Evolutionary conservation across 768 basidiomycete species (phyloP).

Genomic region (Xanthoconium stramineum): DNA sequence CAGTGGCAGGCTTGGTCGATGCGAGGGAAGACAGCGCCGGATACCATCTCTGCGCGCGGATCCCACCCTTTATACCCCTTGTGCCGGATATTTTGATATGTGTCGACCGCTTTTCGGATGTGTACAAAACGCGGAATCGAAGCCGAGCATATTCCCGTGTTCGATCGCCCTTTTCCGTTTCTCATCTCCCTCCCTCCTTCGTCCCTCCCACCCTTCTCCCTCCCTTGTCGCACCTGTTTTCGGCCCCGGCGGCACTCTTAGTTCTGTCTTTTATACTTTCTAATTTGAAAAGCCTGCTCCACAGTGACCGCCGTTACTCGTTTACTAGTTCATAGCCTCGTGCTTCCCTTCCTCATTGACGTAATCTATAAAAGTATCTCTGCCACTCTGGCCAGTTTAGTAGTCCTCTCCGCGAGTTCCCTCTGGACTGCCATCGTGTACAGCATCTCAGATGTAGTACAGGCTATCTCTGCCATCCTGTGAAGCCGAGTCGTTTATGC

Average conservation of each 20-base stretch:
- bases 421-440: not conserved
- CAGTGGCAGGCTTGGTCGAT: not conserved
- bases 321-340: not conserved
- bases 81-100: conserved; percentile 14
- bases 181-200: not conserved
- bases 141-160: conserved; percentile 18
- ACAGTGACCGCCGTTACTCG: not conserved
- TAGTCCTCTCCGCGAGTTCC: not conserved
- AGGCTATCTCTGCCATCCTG: not conserved
- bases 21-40: not conserved
- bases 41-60: conserved; percentile 1
- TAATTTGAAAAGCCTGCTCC: not conserved
- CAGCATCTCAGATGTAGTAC: not conserved
- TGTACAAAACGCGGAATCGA: conserved; percentile 17
- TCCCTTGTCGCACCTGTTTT: not conserved
- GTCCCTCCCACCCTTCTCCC: not conserved
- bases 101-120: conserved; percentile 16
- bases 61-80: conserved; percentile 13
- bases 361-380: not conserved
- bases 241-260: too few relatives aligned
- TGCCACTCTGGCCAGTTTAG: not conserved
- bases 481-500: too few relatives aligned
- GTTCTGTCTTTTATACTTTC: not conserved
- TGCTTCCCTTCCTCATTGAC: not conserved
- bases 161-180: conserved; percentile 12